Conservation (phyloP, 2,329 filamentous ascomycete species). For the Aspergillus sp. region DNA sequence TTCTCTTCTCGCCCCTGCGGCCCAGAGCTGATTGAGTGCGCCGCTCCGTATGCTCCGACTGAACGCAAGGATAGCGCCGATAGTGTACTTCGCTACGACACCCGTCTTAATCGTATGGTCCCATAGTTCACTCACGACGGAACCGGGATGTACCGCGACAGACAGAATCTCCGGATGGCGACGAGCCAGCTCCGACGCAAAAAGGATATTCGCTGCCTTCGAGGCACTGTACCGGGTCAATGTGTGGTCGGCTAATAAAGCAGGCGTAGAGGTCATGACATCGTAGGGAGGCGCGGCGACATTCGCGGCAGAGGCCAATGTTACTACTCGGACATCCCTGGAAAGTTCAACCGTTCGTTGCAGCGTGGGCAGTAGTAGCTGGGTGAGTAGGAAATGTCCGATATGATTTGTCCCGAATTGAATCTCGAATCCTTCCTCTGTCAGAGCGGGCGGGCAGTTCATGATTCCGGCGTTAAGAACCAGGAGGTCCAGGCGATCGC, state of each 20-base stretch:
- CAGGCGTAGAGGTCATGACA: slow-evolving; percentile 40
- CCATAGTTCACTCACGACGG: slow-evolving; percentile 46
- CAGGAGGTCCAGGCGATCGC: slow-evolving; percentile 47
- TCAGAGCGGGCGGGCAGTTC: slow-evolving; percentile 41
- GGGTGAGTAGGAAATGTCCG: slow-evolving; percentile 49
- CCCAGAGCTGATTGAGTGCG: slow-evolving; percentile 46
- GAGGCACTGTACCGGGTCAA: slow-evolving; percentile 54
- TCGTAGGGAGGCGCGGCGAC: slow-evolving; percentile 37
- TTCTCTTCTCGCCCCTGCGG: slow-evolving; percentile 36
- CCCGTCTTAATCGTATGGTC: slow-evolving; percentile 30
- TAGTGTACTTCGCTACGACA: slow-evolving; percentile 22
- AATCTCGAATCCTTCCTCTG: slow-evolving; percentile 46
- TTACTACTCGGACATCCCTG: slow-evolving; percentile 41
- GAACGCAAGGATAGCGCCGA: slow-evolving; percentile 26
- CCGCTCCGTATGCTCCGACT: slow-evolving; percentile 38
- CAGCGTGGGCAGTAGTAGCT: slow-evolving; percentile 46
- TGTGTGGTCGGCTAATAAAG: slow-evolving; percentile 37
- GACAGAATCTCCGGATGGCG: slow-evolving; percentile 47
- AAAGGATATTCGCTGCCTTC: slow-evolving; percentile 54
- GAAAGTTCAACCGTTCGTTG: slow-evolving; percentile 34
- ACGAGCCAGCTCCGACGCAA: slow-evolving; percentile 49
- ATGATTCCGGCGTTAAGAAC: slow-evolving; percentile 53
- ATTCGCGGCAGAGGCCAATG: slow-evolving; percentile 40
- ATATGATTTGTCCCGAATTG: slow-evolving; percentile 52
- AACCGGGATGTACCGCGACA: slow-evolving; percentile 54